Evolutionary conservation across 495 filamentous ascomycete species (phyloP).

Genomic region (Xylaria longipes): DNA sequence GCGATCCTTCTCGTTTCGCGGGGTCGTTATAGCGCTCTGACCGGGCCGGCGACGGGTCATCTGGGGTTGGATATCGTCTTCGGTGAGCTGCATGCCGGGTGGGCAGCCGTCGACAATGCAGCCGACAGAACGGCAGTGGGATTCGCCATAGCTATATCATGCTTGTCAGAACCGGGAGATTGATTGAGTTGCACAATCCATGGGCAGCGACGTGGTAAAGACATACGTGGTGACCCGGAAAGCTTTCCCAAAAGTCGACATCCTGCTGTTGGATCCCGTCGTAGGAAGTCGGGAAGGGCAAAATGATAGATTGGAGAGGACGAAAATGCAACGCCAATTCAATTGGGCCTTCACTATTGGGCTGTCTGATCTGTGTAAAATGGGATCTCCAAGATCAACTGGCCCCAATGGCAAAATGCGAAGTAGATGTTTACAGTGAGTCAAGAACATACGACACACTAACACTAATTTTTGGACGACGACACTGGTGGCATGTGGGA

Average conservation of each 20-base stretch:
- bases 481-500: slow-evolving; percentile 17
- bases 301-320: neutral
- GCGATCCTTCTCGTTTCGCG: slow-evolving; percentile 88
- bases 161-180: slow-evolving; percentile 21
- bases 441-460: neutral
- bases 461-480: slow-evolving; percentile 17
- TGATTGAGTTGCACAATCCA: neutral
- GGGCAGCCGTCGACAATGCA: slow-evolving; percentile 90
- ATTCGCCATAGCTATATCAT: slow-evolving; percentile 77
- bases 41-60: slow-evolving; percentile 91
- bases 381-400: neutral
- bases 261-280: slow-evolving; percentile 41
- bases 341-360: neutral
- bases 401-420: neutral
- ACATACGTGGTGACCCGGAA: slow-evolving; percentile 87
- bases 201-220: neutral
- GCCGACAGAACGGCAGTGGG: slow-evolving; percentile 88
- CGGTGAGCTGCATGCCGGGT: slow-evolving; percentile 86
- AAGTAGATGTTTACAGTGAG: neutral
- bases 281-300: neutral
- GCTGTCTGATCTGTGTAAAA: neutral
- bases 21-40: slow-evolving; percentile 88
- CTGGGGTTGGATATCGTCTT: slow-evolving; percentile 92
- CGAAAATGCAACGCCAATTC: neutral
- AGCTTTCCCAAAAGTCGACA: slow-evolving; percentile 91